Evolutionary conservation across 1,284 basidiomycete genomes (phyloP).

Genomic region (Ceratobasidium sp.): DNA sequence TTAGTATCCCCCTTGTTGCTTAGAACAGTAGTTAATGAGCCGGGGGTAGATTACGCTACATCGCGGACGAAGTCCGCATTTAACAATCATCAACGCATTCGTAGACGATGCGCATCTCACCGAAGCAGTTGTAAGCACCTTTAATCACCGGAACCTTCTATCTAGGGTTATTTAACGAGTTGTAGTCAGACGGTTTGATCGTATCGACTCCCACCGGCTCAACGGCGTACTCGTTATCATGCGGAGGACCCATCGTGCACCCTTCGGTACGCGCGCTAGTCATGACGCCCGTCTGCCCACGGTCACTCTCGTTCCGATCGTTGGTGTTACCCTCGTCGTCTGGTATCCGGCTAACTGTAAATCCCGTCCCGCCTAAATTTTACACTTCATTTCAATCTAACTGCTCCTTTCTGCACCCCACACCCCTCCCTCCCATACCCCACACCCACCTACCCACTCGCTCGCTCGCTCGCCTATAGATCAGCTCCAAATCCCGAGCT

Average conservation of each 20-base stretch:
- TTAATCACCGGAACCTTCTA: neutral
- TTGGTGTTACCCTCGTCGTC: conserved; percentile 90
- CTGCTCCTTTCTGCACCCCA: neutral
- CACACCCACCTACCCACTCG: neutral
- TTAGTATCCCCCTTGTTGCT: conserved; percentile 60
- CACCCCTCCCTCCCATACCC: neutral
- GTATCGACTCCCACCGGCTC: conserved; percentile 97
- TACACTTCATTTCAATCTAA: too few species aligned
- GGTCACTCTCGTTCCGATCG: conserved; percentile 92
- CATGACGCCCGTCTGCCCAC: conserved; percentile 94
- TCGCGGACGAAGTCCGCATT: conserved; percentile 90
- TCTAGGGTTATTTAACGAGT: neutral
- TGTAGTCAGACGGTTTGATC: conserved; percentile 92
- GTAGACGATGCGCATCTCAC: conserved; percentile 97
- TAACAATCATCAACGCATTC: conserved; percentile 94
- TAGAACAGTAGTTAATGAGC: too few species aligned
- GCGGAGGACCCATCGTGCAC: conserved; percentile 96
- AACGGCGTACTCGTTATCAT: conserved; percentile 96
- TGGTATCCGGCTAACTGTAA: conserved; percentile 83
- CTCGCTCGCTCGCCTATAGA: conserved; percentile 63
- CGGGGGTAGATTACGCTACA: too few species aligned
- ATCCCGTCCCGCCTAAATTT: conserved; percentile 53
- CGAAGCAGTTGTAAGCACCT: conserved; percentile 87
- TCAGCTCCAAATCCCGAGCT: conserved; percentile 86
- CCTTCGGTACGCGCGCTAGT: conserved; percentile 92